Evolutionary conservation across 148 eudicot species (phyloP).

Genomic region (Heliamphora exappendiculata): DNA sequence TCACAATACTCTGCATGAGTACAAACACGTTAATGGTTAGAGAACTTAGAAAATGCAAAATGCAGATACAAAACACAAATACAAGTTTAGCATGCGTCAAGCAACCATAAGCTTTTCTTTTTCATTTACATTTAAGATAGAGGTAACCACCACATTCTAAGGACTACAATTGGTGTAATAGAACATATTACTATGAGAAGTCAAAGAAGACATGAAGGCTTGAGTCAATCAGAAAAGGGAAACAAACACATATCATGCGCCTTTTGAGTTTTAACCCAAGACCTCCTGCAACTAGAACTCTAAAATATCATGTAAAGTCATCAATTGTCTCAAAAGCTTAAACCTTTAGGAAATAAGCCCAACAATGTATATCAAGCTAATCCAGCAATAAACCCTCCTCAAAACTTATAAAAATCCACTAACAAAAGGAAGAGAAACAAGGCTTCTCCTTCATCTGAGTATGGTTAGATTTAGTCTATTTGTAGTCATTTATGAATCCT

Average conservation of each 20-base stretch:
- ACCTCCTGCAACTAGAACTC: too few relatives aligned
- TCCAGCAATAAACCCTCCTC: neutral
- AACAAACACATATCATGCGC: too few relatives aligned
- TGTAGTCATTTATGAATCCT: neutral
- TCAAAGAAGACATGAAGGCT: too few relatives aligned
- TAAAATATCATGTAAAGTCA: too few relatives aligned
- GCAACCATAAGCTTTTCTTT: neutral
- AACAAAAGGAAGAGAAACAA: neutral
- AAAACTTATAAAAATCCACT: neutral
- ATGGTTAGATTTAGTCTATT: neutral
- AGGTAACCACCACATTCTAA: neutral
- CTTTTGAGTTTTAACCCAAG: too few relatives aligned
- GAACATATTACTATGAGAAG: neutral
- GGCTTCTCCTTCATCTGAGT: neutral
- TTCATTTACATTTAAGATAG: neutral
- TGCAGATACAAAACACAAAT: too few relatives aligned
- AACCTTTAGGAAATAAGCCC: too few relatives aligned
- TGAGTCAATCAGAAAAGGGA: too few relatives aligned
- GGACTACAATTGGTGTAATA: neutral
- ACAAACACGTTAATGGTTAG: neutral
- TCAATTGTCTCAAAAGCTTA: too few relatives aligned
- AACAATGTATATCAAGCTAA: too few relatives aligned
- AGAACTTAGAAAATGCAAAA: neutral
- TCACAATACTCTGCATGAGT: conserved; percentile 46
- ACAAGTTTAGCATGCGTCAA: neutral